Base-by-base conservation (phyloP, 139 green algal species). In the Volvox africanus region DNA sequence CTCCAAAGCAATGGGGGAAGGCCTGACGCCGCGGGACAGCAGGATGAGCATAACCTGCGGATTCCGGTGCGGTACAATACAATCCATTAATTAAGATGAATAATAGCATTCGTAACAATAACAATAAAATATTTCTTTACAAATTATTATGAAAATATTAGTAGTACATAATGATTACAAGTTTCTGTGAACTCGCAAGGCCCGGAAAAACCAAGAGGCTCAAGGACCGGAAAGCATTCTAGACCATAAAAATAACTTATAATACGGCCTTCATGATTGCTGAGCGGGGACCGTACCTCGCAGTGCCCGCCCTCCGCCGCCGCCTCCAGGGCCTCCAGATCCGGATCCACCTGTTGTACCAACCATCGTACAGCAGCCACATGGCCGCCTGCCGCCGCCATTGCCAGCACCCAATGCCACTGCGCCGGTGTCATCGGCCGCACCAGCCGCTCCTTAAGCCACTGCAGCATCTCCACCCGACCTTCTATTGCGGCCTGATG, bases 241-340 rank as follows among this genome's bases (percentile, higher is more conserved):
- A n/a, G n/a, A n/a, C n/a, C n/a, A n/a, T n/a, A n/a, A n/a, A n/a
- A n/a, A n/a, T n/a, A n/a, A n/a, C n/a, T n/a, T n/a, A n/a, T n/a
- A n/a, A n/a, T n/a, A n/a, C n/a, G n/a, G n/a, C n/a, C n/a, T n/a
- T n/a, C n/a, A n/a, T n/a, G n/a, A n/a, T n/a, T n/a, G n/a, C n/a
- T n/a, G n/a, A n/a, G n/a, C n/a, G n/a, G n/a, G n/a, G 44, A 55
- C 44, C 44, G 44, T 50, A 85, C 79, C 36, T 85, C 37, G 44
- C 33, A 85, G 44, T 85, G 79, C 20, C 79, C 79, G 37, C 37
- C 79, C 79, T 69, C 79, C 37, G 79, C 79, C 24, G 79, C 79
- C 79, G 44, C 44, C 79, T 85, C 79, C 36, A 85, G 79, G 0
- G 79, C 79, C 37, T 69, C 79, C 44, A 22, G 20, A 3, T 67